Evolutionary conservation across 2,329 filamentous ascomycete genomes (phyloP), one percentile per base, ranked within the genome.

Genomic region (Penicillium sp.): DNA sequence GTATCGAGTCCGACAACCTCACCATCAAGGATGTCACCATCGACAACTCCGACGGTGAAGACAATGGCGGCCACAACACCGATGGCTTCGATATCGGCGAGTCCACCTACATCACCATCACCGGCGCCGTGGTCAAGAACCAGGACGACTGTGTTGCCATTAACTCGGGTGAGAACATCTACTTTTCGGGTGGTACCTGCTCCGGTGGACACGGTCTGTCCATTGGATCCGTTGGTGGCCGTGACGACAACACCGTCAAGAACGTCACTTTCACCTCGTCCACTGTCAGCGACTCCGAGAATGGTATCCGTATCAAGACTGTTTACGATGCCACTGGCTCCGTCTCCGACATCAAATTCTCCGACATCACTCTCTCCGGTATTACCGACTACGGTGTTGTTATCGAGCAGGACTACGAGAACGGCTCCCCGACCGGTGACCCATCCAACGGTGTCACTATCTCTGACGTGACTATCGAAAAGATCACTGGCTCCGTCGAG

Each of bases 131-230:
- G 54, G 75, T 85, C 54, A 77, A 81, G 67, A 85, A 85, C 73
- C 84, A 86, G 71, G 83, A 86, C 59, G 84, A 86, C 65, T 86
- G 83, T 64, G 71, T 86, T 11, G 84, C 83, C 33, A 73, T 86
- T 64, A 86, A 85, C 74, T 84, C 81, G 2, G 83, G 83, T 54
- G 79, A 69, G 68, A 68, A 70, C 50, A 71, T 72, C 54, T 44
- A 64, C 9, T 71, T 72, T 62, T 68, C 62, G 14, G 66, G 67
- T 13, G 69, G 67, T 44, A 61, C 67, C 47, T 71, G 69, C 64
- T 69, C 66, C 56, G 69, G 69, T 31, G 69, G 69, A 26, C 64
- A 63, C 74, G 84, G 83, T 47, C 73, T 87, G 10, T 83, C 80
- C 54, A 85, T 87, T 61, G 83, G 84, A 49, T 84, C 81, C 5